Conservation (phyloP, 2,329 filamentous ascomycete species). For the Calycina herbarum region DNA sequence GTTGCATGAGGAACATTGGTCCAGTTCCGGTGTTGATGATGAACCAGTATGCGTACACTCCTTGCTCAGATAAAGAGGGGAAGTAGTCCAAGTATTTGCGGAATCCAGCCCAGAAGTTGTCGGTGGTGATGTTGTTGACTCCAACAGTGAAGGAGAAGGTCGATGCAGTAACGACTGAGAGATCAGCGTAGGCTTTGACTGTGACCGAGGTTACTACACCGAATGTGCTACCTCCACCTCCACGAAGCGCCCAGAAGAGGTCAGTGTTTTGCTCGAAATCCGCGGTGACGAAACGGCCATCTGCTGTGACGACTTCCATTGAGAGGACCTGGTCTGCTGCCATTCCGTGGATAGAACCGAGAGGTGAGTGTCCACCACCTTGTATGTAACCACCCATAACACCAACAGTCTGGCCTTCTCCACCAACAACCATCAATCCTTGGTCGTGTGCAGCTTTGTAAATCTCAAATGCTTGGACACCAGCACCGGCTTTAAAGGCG, state of each 20-base stretch:
- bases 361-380: constrained; percentile 59
- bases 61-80: constrained; percentile 40
- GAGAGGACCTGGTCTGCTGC: constrained; percentile 61
- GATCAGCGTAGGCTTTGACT: constrained; percentile 49
- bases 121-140: constrained; percentile 39
- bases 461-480: constrained; percentile 49
- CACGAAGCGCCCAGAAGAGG: constrained; percentile 64
- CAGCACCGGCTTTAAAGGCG: constrained; percentile 53
- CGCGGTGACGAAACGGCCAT: constrained; percentile 49
- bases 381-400: constrained; percentile 52
- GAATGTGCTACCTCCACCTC: constrained; percentile 59
- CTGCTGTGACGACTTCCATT: constrained; percentile 54
- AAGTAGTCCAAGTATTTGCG: constrained; percentile 50
- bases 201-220: constrained; percentile 52
- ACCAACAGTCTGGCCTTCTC: constrained; percentile 41
- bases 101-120: constrained; percentile 51
- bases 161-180: constrained; percentile 38
- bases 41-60: constrained; percentile 31
- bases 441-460: constrained; percentile 42
- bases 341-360: constrained; percentile 55
- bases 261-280: constrained; percentile 54
- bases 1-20: constrained; percentile 39
- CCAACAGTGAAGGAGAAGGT: constrained; percentile 1
- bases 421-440: constrained; percentile 54
- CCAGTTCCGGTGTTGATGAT: constrained; percentile 36